These are phyloP conservation scores for Aspergillus homomorphus DNA, from an alignment of 495 filamentous ascomycete genomes.

Conservation along the genomic window DNA sequence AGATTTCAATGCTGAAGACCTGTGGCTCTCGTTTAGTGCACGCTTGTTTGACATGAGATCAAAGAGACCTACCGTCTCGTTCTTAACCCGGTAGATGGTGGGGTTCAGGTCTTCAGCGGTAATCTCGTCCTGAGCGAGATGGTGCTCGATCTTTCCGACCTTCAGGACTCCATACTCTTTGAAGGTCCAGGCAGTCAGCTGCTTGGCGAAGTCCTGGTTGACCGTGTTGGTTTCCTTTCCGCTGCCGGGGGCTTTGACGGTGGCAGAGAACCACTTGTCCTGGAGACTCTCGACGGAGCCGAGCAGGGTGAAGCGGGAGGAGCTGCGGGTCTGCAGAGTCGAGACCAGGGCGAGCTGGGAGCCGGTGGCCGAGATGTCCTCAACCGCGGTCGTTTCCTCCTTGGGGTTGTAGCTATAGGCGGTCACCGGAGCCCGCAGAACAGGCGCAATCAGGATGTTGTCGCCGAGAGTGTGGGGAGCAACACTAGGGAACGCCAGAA, in stretches of 20 bases:
- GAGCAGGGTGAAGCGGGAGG: slow-evolving; percentile 82
- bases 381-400: slow-evolving; percentile 70
- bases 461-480: slow-evolving; percentile 79
- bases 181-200: slow-evolving; percentile 86
- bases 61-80: slow-evolving; percentile 74
- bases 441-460: slow-evolving; percentile 69
- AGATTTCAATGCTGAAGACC: slow-evolving; percentile 85
- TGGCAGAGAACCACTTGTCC: slow-evolving; percentile 85
- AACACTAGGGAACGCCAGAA: slow-evolving; percentile 76
- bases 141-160: slow-evolving; percentile 79
- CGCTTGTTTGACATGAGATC: neutral
- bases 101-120: slow-evolving; percentile 62
- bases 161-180: slow-evolving; percentile 87
- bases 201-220: slow-evolving; percentile 83
- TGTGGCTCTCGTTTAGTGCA: slow-evolving; percentile 37
- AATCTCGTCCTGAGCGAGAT: slow-evolving; percentile 51
- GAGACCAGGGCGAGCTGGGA: slow-evolving; percentile 78
- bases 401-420: slow-evolving; percentile 94
- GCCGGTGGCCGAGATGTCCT: slow-evolving; percentile 81
- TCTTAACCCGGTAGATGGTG: slow-evolving; percentile 92
- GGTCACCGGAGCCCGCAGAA: slow-evolving; percentile 75
- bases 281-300: slow-evolving; percentile 84
- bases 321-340: slow-evolving; percentile 86
- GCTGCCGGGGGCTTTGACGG: slow-evolving; percentile 59
- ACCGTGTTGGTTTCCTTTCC: slow-evolving; percentile 58